These are phyloP conservation scores for Dothiorella sarmentorum DNA, from an alignment of 2,329 filamentous ascomycete species.

Conservation along the genomic window DNA sequence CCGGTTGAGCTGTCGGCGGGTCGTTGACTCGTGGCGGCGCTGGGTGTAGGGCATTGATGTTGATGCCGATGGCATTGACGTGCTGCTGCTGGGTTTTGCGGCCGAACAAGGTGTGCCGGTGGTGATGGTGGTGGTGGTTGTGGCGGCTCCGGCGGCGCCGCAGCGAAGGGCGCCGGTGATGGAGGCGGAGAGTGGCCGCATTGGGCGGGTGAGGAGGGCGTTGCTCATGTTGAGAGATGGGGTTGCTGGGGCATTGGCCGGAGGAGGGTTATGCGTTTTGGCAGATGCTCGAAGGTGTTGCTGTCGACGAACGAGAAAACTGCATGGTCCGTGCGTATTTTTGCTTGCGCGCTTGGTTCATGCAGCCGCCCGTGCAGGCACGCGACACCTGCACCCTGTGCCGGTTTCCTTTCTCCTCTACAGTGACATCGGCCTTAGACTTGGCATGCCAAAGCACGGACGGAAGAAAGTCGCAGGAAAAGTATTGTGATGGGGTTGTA, in stretches of 20 bases:
- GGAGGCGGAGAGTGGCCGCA: slow-evolving; percentile 15
- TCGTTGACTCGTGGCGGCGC: slow-evolving; percentile 11
- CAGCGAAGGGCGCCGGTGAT: background rate
- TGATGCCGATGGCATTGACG: background rate
- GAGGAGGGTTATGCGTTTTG: background rate
- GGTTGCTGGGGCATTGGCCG: slow-evolving; percentile 3
- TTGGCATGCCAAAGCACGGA: too few species aligned
- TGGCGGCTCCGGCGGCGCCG: background rate
- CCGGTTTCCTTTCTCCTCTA: too few species aligned
- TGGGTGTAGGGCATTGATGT: background rate
- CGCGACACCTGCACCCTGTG: background rate
- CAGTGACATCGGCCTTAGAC: too few species aligned
- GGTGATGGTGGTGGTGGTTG: background rate
- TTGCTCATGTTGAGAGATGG: slow-evolving; percentile 16
- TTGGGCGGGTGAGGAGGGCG: slow-evolving; percentile 9
- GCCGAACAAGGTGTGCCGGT: background rate
- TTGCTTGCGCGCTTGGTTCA: background rate
- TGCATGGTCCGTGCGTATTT: background rate
- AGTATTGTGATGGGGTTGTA: too few species aligned
- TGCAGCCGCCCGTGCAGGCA: background rate
- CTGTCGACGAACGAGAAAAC: slow-evolving; percentile 2
- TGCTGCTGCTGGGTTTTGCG: slow-evolving; percentile 5
- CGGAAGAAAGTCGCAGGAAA: too few species aligned
- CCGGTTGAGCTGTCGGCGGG: slow-evolving; percentile 2
- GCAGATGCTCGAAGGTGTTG: background rate